Evolutionary conservation across 306 rosid species (phyloP).

Genomic region (Dalbergia oliveri): DNA sequence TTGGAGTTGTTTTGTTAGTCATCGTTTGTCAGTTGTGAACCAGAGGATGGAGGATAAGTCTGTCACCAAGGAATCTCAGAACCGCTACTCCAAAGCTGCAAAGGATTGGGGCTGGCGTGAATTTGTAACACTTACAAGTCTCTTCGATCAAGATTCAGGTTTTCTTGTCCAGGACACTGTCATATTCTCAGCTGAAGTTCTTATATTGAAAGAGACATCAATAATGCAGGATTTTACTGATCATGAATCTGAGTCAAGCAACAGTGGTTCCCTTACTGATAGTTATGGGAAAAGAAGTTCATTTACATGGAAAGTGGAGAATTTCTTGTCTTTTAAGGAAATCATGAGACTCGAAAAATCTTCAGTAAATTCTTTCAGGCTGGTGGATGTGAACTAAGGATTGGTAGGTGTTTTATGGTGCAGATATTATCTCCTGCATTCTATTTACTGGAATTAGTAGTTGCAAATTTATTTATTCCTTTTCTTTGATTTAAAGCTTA

Average conservation of each 20-base stretch:
- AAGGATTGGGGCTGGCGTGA: conserved; percentile 99
- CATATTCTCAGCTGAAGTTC: conserved; percentile 98
- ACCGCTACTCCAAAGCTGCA: conserved; percentile 99
- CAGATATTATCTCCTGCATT: conserved; percentile 38
- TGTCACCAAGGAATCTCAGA: conserved; percentile 98
- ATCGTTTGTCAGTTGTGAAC: conserved; percentile 94
- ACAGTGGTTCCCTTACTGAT: conserved; percentile 62
- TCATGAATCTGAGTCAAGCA: conserved; percentile 64
- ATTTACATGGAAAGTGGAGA: conserved; percentile 99
- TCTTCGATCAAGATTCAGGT: conserved; percentile 99
- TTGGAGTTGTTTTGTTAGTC: conserved; percentile 99
- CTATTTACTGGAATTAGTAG: conserved; percentile 26
- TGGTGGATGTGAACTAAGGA: conserved; percentile 99
- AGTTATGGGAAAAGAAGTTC: conserved; percentile 70
- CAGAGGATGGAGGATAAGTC: conserved; percentile 94
- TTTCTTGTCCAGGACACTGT: conserved; percentile 96
- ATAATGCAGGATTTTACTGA: conserved; percentile 84
- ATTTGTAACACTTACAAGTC: conserved; percentile 98
- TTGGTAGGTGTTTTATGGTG: conserved; percentile 69
- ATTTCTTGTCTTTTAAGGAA: conserved; percentile 94
- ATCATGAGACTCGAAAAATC: conserved; percentile 98
- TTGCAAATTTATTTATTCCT: conserved; percentile 44
- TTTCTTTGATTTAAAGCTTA: conserved; percentile 33
- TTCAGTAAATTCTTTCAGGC: conserved; percentile 99
- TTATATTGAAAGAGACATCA: conserved; percentile 94